phyloP scores from a whole-genome alignment of 2,329 filamentous ascomycete species.

The Leptographium flavum region DNA sequence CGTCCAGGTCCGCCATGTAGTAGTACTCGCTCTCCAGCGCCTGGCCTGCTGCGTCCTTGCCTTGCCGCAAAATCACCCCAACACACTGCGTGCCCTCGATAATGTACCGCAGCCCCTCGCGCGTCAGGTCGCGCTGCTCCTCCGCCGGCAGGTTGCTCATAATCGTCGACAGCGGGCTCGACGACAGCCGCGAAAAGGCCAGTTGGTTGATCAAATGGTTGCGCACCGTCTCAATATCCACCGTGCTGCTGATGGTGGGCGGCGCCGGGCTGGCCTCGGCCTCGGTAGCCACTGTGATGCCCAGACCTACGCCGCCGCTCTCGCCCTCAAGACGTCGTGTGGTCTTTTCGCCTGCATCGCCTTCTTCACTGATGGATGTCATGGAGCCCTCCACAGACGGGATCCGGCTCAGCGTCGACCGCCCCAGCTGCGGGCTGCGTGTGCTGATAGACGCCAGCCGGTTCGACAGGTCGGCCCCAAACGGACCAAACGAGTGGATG shows the following conservation, averaged over 20 bases:
- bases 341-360: background rate
- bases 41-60: constrained; percentile 93
- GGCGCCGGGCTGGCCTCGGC: background rate
- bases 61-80: constrained; percentile 76
- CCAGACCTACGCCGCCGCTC: constrained; percentile 7
- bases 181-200: constrained; percentile 84
- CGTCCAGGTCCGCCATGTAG: constrained; percentile 79
- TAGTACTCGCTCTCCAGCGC: constrained; percentile 92
- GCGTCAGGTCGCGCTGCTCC: constrained; percentile 43
- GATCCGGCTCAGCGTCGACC: constrained; percentile 6
- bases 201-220: constrained; percentile 94
- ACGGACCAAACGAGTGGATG: constrained; percentile 82
- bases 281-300: constrained; percentile 11
- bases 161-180: constrained; percentile 79
- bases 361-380: constrained; percentile 3
- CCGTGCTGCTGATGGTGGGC: constrained; percentile 11
- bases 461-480: constrained; percentile 71
- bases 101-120: constrained; percentile 51
- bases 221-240: constrained; percentile 36
- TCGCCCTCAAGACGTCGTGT: background rate
- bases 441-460: constrained; percentile 67
- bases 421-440: constrained; percentile 41
- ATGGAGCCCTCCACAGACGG: constrained; percentile 10
- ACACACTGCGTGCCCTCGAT: constrained; percentile 66
- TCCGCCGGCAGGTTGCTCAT: constrained; percentile 68